phyloP scores from a whole-genome alignment of 208 protist genomes.

The Wallacemonas sp. region DNA sequence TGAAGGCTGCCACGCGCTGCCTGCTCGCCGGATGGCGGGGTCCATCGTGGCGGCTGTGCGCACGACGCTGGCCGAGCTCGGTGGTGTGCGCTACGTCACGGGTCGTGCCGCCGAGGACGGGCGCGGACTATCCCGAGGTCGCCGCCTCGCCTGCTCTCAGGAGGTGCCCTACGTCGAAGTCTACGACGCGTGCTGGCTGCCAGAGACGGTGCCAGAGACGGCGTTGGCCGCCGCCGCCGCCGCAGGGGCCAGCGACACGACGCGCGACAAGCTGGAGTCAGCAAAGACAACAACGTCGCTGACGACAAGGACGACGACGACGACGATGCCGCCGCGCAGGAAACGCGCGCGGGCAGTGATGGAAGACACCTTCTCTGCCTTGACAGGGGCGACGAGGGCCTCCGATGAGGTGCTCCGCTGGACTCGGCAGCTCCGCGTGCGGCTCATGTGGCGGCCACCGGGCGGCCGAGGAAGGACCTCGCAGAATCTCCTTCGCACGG shows the following conservation, averaged over 20 bases:
- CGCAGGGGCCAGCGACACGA: not conserved
- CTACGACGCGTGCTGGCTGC: constrained; percentile 6
- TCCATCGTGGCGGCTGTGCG: constrained; percentile 16
- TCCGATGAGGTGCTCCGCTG: constrained; percentile 33
- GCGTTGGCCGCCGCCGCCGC: not conserved
- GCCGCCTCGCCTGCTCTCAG: not conserved
- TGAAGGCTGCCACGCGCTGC: not conserved
- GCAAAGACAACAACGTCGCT: too few relatives aligned
- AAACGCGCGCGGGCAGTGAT: not conserved
- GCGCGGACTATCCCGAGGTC: not conserved
- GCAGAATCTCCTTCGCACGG: constrained; percentile 26
- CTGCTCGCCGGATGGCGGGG: not conserved
- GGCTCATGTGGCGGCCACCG: constrained; percentile 29
- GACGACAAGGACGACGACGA: too few relatives aligned
- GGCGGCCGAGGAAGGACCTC: constrained; percentile 10
- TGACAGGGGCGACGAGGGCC: constrained; percentile 8
- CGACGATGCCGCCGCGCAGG: too few relatives aligned
- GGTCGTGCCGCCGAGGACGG: constrained; percentile 15
- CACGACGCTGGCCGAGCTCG: constrained; percentile 24
- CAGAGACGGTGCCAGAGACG: not conserved
- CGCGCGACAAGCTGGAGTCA: too few relatives aligned
- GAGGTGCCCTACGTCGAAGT: constrained; percentile 9
- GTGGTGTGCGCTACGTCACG: constrained; percentile 37
- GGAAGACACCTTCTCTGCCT: not conserved
- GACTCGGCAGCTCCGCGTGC: constrained; percentile 23